These are phyloP conservation scores for Heritiera littoralis DNA, from an alignment of 345 rosid genomes.

Conservation along the genomic window DNA sequence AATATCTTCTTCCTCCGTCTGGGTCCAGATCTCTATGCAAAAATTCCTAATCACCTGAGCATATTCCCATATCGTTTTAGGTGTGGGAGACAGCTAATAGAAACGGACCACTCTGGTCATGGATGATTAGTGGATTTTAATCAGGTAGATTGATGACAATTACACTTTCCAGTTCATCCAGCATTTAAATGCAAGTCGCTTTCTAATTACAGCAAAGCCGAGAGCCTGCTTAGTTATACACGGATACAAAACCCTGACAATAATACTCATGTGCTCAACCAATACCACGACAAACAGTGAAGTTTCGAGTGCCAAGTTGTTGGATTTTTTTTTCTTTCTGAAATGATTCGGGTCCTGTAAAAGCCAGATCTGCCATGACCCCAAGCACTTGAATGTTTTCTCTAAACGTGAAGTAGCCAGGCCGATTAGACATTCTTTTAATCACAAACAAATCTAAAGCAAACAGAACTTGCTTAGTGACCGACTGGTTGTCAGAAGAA, in stretches of 20 bases:
- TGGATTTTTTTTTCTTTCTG: not conserved
- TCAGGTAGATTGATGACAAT: not conserved
- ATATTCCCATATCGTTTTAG: not conserved
- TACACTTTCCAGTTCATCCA: not conserved
- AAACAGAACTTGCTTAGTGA: not conserved
- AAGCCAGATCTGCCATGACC: not conserved
- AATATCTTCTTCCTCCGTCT: not conserved
- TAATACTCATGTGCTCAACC: not conserved
- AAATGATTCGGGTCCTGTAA: not conserved
- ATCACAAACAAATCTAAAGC: constrained; percentile 9
- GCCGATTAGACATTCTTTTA: constrained; percentile 19
- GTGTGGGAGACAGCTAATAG: constrained; percentile 37
- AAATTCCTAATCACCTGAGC: not conserved
- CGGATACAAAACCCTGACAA: not conserved
- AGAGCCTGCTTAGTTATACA: not conserved
- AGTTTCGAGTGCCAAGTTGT: not conserved
- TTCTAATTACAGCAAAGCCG: not conserved
- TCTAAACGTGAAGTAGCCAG: not conserved
- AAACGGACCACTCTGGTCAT: constrained; percentile 13
- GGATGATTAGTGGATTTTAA: constrained; percentile 12
- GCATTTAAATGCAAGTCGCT: constrained; percentile 3
- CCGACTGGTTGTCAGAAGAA: constrained; percentile 8
- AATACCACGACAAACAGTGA: not conserved
- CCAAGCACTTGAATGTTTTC: not conserved
- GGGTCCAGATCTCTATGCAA: not conserved